phyloP scores from a whole-genome alignment of 495 filamentous ascomycete species.

The Hapsidospora chrysogenum region DNA sequence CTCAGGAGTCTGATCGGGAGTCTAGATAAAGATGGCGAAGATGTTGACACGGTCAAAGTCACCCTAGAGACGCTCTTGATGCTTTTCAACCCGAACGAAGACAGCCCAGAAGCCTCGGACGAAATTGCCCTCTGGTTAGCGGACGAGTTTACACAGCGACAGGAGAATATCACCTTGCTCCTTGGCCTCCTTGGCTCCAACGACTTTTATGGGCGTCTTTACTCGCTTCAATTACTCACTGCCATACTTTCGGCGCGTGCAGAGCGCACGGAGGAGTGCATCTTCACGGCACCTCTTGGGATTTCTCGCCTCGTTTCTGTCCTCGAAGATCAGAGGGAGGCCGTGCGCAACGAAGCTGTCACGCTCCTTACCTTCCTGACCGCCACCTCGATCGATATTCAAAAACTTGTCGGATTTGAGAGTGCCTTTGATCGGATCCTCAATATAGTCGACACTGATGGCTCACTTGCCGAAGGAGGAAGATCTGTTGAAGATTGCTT shows the following conservation, averaged over 20 bases:
- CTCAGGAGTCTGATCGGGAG: constrained; percentile 73
- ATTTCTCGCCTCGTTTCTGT: constrained; percentile 72
- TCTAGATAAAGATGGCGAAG: constrained; percentile 73
- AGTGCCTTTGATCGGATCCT: constrained; percentile 84
- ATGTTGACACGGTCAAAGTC: constrained; percentile 91
- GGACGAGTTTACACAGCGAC: constrained; percentile 94
- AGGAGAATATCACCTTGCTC: constrained; percentile 91
- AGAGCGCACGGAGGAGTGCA: constrained; percentile 90
- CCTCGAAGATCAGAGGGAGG: constrained; percentile 74
- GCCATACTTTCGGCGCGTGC: constrained; percentile 76
- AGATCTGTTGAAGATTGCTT: constrained; percentile 87
- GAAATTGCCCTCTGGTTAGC: constrained; percentile 95
- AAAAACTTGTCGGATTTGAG: constrained; percentile 89
- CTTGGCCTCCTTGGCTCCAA: constrained; percentile 72
- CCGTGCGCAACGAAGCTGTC: constrained; percentile 60
- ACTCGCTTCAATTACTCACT: constrained; percentile 78
- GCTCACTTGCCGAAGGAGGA: constrained; percentile 69
- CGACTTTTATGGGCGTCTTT: constrained; percentile 89
- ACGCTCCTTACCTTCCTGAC: constrained; percentile 34
- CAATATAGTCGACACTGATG: constrained; percentile 63
- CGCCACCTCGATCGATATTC: constrained; percentile 43
- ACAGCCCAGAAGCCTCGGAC: constrained; percentile 79
- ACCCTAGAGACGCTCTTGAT: constrained; percentile 87
- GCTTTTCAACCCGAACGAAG: constrained; percentile 53
- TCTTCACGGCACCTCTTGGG: constrained; percentile 73